Conservation (phyloP, 208 protist species). For the Herpetomonas tarakana region DNA sequence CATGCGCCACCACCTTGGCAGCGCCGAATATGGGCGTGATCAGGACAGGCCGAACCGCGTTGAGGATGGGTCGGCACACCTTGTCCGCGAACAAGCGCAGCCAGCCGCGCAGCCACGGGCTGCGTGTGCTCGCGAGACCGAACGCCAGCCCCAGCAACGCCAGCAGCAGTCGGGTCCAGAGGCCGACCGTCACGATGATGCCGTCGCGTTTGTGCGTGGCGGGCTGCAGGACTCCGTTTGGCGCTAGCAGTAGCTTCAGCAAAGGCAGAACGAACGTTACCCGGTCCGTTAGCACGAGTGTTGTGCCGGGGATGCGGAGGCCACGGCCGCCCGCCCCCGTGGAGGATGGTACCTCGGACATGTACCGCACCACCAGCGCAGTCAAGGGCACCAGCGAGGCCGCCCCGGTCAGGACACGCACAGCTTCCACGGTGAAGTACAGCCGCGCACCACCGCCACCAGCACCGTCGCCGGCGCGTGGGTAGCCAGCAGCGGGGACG, state of each 20-base stretch:
- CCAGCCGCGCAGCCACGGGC: conserved; percentile 24
- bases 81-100: conserved; percentile 20
- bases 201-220: conserved; percentile 32
- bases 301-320: conserved; percentile 25
- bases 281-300: conserved; percentile 33
- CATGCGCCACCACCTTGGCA: conserved; percentile 30
- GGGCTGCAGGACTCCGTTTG: conserved; percentile 25
- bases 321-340: not conserved
- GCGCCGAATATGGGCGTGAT: conserved; percentile 29
- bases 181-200: conserved; percentile 47
- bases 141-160: conserved; percentile 48
- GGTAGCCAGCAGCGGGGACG: not conserved
- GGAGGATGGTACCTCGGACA: conserved; percentile 43
- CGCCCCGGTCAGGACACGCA: conserved; percentile 46
- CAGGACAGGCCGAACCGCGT: conserved; percentile 9
- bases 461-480: not conserved
- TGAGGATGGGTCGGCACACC: not conserved
- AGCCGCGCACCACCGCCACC: conserved; percentile 4
- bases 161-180: conserved; percentile 42
- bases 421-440: conserved; percentile 28
- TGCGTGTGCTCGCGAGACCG: conserved; percentile 26
- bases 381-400: conserved; percentile 49
- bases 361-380: conserved; percentile 34
- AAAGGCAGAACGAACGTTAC: conserved; percentile 32
- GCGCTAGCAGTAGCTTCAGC: conserved; percentile 40